Base-by-base conservation (phyloP, 1,284 basidiomycete genomes). In the Hemileia vastatrix region DNA sequence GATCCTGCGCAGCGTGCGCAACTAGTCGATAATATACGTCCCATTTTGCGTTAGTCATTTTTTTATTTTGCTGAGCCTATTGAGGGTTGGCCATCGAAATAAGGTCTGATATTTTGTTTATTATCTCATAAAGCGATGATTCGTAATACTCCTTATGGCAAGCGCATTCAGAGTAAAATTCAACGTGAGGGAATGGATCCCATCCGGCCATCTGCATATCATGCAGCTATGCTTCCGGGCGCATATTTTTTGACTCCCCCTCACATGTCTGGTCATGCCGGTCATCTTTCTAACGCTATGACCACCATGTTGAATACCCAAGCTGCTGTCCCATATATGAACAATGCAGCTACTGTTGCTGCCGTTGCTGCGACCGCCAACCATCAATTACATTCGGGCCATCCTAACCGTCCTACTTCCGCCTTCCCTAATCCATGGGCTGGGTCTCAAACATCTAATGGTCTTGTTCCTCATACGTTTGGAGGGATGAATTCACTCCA, bases 141-240 rank as follows among this genome's bases (percentile, higher is more conserved):
- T 74, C 87, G 92, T 71, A 96, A 95, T 78, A 96, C 92, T 3
- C 92, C 92, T 2, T 96, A 96, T 72, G 92, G 92, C 71, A 96
- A 96, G 80, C 86, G 93, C 57, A 96, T 96, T 71, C 92, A 95
- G 78, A 92, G 90, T 80, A 95, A 95, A 79, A 81, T 96, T 61
- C 90, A 94, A 54, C 64, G 66, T 36, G 67, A 67, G 63, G 65
- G 64, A 21, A 40, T 63, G 43, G 61, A 66, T 43, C 62, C 63
- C 19, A 57, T 65, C 8, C 63, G 64, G n/a, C n/a, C n/a, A n/a
- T 15, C 21, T 51, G 45, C 43, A 1, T 61, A 54, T 19, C 59
- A 61, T 13, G 24, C 59, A 6, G 19, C 57, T 9, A 54, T 61
- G 52, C 48, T 52, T 33, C 18, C 18, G n/a, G 50, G 50, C 2